A percentile compares a stretch with the other conserved stretches of the same genome.
Conservation (phyloP, 2,329 filamentous ascomycete species). For the Talaromyces albobiverticillius region DNA sequence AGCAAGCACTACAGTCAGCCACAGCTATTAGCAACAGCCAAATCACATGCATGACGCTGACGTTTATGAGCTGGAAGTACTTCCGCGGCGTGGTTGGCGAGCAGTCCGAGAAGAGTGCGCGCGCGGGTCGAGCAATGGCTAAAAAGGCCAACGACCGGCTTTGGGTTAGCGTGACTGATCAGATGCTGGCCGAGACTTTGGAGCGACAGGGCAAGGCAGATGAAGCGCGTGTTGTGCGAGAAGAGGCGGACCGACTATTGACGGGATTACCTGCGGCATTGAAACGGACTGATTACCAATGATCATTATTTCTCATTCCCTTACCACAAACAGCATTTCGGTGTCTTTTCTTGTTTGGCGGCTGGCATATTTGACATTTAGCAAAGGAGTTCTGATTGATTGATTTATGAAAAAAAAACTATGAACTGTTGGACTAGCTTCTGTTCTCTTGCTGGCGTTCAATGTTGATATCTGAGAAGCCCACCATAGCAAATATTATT, state of each 20-base stretch:
- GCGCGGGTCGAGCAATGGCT: constrained; percentile 66
- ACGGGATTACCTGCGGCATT: constrained; percentile 35
- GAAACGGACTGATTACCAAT: constrained; percentile 24
- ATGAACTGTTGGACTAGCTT: too few species aligned
- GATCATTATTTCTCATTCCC: background rate
- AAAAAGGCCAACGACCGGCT: constrained; percentile 67
- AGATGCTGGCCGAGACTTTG: constrained; percentile 72
- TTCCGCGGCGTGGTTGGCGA: constrained; percentile 80
- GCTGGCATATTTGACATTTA: background rate
- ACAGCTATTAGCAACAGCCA: constrained; percentile 71
- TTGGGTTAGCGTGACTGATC: constrained; percentile 78
- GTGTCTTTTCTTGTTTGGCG: background rate
- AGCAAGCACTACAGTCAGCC: constrained; percentile 67
- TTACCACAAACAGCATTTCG: background rate
- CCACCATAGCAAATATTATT: too few species aligned
- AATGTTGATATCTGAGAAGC: too few species aligned
- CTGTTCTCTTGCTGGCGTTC: too few species aligned
- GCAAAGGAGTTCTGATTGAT: background rate
- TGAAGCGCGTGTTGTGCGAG: constrained; percentile 47
- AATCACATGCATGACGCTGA: constrained; percentile 77
- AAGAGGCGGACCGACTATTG: constrained; percentile 44
- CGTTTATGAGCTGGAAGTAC: constrained; percentile 78
- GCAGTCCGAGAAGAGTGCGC: constrained; percentile 73
- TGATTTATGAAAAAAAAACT: too few species aligned
- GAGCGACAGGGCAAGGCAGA: constrained; percentile 66